Evolutionary conservation across 1,139 yeast species (phyloP), one percentile per base, ranked within the genome.

Genomic region (Meyerozyma elateridarum): DNA sequence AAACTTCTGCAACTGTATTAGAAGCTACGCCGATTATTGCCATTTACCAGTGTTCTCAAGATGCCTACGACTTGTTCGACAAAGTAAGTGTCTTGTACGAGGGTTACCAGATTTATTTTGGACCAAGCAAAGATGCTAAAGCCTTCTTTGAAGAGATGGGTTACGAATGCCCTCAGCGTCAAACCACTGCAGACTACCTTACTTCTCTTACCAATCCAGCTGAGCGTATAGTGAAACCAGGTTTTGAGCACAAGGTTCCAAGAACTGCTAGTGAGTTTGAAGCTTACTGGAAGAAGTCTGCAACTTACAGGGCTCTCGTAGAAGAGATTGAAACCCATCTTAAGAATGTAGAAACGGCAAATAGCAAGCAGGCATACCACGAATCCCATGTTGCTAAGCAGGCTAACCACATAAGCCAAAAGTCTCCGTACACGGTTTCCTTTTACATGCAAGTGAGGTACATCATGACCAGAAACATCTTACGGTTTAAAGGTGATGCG

Each of bases 31-130:
- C 87, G 2, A 60, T 83, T 30, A 82, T 85, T 41, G 87, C 95
- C 17, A 79, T 85, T 37, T 85, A 85, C 56, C 95, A 85, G 61
- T 85, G 89, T 45, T 78, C 87, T 20, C 87, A 82, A 59, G 83
- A 76, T 50, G 83, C 84, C 42, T 85, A 83, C 51, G 77, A 81
- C 36, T 56, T 78, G 37, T 85, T 85, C 48, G 89, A 84, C 57
- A 78, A 80, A 42, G 93, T 81, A 8, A 63, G 76, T 25, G 78
- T 85, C 13, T 60, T 85, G 26, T 84, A 84, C 50, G 80, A 76
- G 41, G 95, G 95, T 33, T 72, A 79, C 47, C 93, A 85, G 56
- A 79, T 85, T 35, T 85, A 54, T 58, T 84, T 67, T 49, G 95
- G 95, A 39, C 70, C 73, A 25, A 68, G 76, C 9, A 54, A 56